Conservation (phyloP, 2,329 filamentous ascomycete species). For the Fusarium ambrosium region DNA sequence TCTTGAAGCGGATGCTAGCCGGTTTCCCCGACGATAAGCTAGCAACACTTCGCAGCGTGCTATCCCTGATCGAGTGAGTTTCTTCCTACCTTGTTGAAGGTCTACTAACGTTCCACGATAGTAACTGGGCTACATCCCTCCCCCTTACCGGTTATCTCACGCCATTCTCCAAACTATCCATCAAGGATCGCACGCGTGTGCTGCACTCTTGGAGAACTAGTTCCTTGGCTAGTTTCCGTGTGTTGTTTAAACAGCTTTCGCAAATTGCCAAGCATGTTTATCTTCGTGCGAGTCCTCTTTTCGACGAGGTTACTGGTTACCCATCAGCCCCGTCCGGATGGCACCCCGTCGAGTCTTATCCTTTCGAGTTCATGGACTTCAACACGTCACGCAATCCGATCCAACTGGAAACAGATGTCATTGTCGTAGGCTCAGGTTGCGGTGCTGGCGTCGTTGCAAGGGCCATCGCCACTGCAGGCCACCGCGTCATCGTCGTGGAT, state of each 20-base stretch:
- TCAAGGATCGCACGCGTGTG: background rate
- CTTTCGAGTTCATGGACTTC: background rate
- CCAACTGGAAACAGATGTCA: background rate
- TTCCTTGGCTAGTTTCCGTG: background rate
- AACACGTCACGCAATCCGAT: background rate
- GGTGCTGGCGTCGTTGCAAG: background rate
- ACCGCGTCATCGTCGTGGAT: background rate
- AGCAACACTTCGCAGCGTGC: background rate
- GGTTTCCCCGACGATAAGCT: background rate
- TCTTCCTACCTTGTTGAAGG: background rate
- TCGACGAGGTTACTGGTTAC: background rate
- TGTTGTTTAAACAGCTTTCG: background rate
- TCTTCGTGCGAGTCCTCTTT: background rate
- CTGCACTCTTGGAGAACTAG: background rate
- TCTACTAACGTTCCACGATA: background rate
- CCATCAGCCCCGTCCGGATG: background rate
- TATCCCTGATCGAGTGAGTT: background rate
- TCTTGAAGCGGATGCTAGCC: background rate
- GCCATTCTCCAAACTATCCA: background rate
- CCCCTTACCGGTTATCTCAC: background rate
- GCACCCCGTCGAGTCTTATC: background rate
- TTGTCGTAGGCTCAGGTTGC: background rate
- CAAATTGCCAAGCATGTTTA: background rate
- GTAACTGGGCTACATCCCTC: background rate
- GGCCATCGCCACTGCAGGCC: background rate